Conservation (phyloP, 163 green algal genomes). For the Trebouxiophyceae sp. region DNA sequence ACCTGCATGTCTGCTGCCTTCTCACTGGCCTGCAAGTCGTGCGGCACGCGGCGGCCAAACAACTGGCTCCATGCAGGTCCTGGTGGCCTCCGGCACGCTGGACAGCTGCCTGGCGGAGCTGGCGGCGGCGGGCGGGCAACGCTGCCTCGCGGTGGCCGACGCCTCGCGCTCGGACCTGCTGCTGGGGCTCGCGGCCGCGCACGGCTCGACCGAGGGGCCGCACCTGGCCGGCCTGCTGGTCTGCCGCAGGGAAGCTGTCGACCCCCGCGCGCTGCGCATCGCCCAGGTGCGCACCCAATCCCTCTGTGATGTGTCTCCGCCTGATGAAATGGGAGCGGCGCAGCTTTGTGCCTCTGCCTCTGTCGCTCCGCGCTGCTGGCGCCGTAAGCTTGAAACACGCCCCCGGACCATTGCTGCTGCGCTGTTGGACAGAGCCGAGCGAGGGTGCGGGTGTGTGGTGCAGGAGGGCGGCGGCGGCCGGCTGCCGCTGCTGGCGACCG, state of each 20-base stretch:
- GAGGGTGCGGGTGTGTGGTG: no score
- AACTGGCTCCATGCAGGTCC: no score
- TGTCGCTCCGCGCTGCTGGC: no score
- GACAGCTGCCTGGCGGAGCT: slow-evolving; percentile 9
- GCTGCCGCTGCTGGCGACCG: background rate
- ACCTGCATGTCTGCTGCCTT: no score
- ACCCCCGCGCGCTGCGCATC: background rate
- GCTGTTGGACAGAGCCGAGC: background rate
- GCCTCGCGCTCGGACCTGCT: slow-evolving; percentile 33
- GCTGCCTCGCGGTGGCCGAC: background rate
- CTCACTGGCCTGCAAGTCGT: no score
- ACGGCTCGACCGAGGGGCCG: slow-evolving; percentile 22
- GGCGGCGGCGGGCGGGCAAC: background rate
- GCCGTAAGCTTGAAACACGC: no score
- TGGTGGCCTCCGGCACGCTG: slow-evolving; percentile 5
- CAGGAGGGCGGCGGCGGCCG: no score
- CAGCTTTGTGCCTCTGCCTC: no score
- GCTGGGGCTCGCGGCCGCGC: slow-evolving; percentile 30
- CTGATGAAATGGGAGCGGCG: no score
- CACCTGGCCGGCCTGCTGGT: slow-evolving; percentile 42
- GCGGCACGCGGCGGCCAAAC: no score
- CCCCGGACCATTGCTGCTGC: no score
- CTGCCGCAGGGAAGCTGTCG: slow-evolving; percentile 11
- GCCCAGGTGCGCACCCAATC: slow-evolving; percentile 4
- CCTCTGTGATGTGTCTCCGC: no score